Base-by-base conservation (phyloP, 768 basidiomycete species). In the Leccinum rimulosum region DNA sequence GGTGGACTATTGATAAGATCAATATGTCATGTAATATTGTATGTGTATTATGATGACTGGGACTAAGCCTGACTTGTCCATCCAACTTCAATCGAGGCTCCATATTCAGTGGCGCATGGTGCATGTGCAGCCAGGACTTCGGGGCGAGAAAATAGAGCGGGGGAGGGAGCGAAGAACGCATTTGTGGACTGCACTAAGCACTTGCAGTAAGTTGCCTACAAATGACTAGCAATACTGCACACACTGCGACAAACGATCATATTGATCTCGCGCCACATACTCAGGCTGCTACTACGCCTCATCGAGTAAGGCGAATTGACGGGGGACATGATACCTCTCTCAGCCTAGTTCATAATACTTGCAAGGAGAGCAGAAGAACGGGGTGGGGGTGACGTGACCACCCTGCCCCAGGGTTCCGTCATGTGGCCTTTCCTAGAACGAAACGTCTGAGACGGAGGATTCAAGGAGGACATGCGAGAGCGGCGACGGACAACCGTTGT, bases 371-470 rank as follows among this genome's bases (percentile, higher is more conserved):
- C 11, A 45, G 28, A 14, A 50, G 28, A 31, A 38, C 17, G 55
- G 38, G 40, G 55, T 28, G 19, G 48, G 25, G 1, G 31, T 55
- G 58, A 55, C 53, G 60, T 61, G 53, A 61, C 28, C 28, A 45
- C 19, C n/a, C 12, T 35, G 27, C 4, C 27, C 36, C 4, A n/a
- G 35, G 9, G 31, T 2, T 51, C n/a, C 28, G 28, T 33, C 31
- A 51, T 43, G 49, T 56, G 25, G 50, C 17, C 35, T 54, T 49
- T 53, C 53, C 30, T 36, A 52, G 60, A n/a, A 33, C 3, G 3
- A 51, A 51, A 51, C 17, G 27, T 28, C 27, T n/a, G 28, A 28
- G 10, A 15, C 25, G 14, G 14, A 7, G 25, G 10, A 14, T 25
- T 47, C 19, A 47, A 25, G 6, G 6, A 22, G 12, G 47, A 22